Conservation (phyloP, 192 early-diverging fungal genomes). For the Coemansia sp. region DNA sequence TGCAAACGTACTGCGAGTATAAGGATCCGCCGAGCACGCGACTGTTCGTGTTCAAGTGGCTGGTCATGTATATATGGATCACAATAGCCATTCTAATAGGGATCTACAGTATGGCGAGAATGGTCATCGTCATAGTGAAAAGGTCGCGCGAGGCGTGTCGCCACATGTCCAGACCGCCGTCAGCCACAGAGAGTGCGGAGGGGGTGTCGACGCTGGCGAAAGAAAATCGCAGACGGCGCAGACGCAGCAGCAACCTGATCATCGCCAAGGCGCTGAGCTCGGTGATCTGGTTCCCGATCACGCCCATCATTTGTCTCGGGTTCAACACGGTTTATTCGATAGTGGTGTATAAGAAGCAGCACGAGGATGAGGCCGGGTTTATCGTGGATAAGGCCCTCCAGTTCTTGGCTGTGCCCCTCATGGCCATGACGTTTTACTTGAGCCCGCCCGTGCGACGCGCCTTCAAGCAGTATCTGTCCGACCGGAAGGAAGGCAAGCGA, state of each 20-base stretch:
- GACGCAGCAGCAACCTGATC: slow-evolving; percentile 17
- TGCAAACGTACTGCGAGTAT: slow-evolving; percentile 24
- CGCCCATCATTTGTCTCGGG: slow-evolving; percentile 26
- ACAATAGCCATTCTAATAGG: slow-evolving; percentile 12
- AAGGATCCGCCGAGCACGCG: slow-evolving; percentile 7
- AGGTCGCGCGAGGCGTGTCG: slow-evolving; percentile 6
- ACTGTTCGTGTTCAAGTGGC: slow-evolving; percentile 43
- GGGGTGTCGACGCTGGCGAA: slow-evolving; percentile 4
- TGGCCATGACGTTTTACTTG: slow-evolving; percentile 32
- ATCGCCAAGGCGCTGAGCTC: slow-evolving; percentile 25
- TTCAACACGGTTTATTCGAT: slow-evolving; percentile 30
- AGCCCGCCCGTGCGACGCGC: slow-evolving; percentile 35
- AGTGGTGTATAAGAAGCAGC: slow-evolving; percentile 17
- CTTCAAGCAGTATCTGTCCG: slow-evolving; percentile 7
- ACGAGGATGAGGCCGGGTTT: slow-evolving; percentile 3
- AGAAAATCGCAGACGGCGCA: slow-evolving; percentile 9
- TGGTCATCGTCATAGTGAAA: slow-evolving; percentile 4
- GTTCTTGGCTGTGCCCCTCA: slow-evolving; percentile 25
- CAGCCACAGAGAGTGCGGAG: background rate
- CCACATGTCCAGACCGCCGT: slow-evolving; percentile 1
- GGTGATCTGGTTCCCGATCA: slow-evolving; percentile 38
- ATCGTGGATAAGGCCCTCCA: slow-evolving; percentile 31
- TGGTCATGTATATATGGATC: slow-evolving; percentile 40
- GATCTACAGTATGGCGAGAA: slow-evolving; percentile 13
- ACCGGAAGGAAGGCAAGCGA: slow-evolving; percentile 4